These are phyloP conservation scores for Exophiala lecanii-corni DNA, from an alignment of 2,329 filamentous ascomycete genomes.

Conservation along the genomic window DNA sequence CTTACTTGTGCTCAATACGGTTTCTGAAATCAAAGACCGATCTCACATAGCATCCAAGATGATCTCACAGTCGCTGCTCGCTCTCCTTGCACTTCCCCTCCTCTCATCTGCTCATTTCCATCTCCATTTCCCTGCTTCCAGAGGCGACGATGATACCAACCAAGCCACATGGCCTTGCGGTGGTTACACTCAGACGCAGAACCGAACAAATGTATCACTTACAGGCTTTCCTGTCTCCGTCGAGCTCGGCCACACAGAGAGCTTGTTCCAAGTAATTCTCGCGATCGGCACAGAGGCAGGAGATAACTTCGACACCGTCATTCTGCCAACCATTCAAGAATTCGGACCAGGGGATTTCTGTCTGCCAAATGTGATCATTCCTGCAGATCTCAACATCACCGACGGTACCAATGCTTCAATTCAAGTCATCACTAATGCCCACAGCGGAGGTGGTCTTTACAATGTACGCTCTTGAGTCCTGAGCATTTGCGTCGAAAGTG, in stretches of 20 bases:
- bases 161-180: conserved; percentile 49
- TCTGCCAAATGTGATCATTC: conserved; percentile 48
- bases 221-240: conserved; percentile 47
- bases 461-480: conserved; percentile 43
- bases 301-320: conserved; percentile 63
- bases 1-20: too few species aligned
- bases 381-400: conserved; percentile 36
- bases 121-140: conserved; percentile 48
- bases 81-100: conserved; percentile 8
- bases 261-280: conserved; percentile 50
- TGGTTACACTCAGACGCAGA: conserved; percentile 37
- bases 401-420: conserved; percentile 63
- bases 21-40: too few species aligned
- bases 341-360: conserved; percentile 64
- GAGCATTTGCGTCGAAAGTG: neutral
- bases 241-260: conserved; percentile 49
- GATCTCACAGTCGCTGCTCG: conserved; percentile 11
- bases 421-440: conserved; percentile 63
- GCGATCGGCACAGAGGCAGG: conserved; percentile 49
- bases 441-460: conserved; percentile 60
- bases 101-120: conserved; percentile 49
- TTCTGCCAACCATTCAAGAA: conserved; percentile 58
- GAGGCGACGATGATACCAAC: conserved; percentile 46
- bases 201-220: conserved; percentile 47
- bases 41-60: too few species aligned